Evolutionary conservation across 2,329 filamentous ascomycete genomes (phyloP), one percentile per base, ranked within the genome.

Genomic region (Apiospora phragmitis): DNA sequence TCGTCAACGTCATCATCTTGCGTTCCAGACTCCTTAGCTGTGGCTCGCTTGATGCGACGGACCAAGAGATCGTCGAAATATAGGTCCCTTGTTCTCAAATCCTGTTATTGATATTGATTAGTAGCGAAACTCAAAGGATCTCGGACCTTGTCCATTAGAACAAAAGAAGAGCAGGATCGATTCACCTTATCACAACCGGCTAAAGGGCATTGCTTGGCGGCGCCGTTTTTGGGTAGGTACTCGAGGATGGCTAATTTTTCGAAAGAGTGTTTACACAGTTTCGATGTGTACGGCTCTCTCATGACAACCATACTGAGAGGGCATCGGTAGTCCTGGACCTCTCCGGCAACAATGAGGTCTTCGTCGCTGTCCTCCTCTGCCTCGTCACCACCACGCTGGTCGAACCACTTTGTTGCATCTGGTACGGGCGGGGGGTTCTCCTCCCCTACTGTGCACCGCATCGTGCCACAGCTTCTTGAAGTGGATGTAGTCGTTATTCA

Each of bases 241-340:
- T 89, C 86, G 32, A 88, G 70, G 49, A 95, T 91, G 0, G 89
- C 88, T 1, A 79, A 76, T 79, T 89, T 91, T 77, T 95, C 91
- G 77, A 93, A 95, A 0, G 88, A 90, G 79, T 95, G 93, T 70
- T 88, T 90, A 83, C 93, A 95, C 73, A 88, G 88, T 18, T 78
- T 82, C 75, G 89, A 93, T 70, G 88, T 92, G 76, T 89, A 90
- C 0, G 93, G 93, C 68, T 93, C 86, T 55, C 84, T 82, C 83
- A 94, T 90, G 62, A 87, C 83, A 68, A 84, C 83, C 73, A 94
- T 83, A 0, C 92, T 92, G 26, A 95, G 79, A 0, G 92, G 92
- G 76, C 93, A 95, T 75, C 89, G 91, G 42, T 91, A 88, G 78
- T 89, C 92, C 68, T 90, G 85, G 5, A 86, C 87, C 72, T 90